Evolutionary conservation across 495 filamentous ascomycete genomes (phyloP), one percentile per base, ranked within the genome.

Genomic region (Massariosphaeria phaeospora): DNA sequence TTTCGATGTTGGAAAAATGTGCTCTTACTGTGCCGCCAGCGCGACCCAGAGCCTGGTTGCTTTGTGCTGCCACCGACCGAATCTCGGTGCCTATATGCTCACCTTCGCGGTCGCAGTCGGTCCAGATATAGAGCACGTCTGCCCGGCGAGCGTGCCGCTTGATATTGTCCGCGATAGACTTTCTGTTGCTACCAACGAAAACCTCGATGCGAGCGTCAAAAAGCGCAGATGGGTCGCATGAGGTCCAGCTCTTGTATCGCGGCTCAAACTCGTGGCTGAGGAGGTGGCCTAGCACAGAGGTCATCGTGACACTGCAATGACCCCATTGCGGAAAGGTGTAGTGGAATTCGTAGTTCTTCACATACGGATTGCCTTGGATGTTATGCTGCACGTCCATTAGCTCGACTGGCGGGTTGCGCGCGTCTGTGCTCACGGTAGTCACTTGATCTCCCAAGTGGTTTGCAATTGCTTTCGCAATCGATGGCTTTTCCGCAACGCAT

Each of bases 51-150:
- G 74, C 72, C 21, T 73, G 61, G 63, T 96, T 96, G 20, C 80
- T 82, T 64, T 78, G 77, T 49, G 72, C 73, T 15, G 93, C 91
- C 26, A 89, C 81, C 52, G 84, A 78, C 35, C 88, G 81, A 47
- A 97, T 88, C 65, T 96, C 93, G 17, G 84, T 72, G 1, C 91
- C 91, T 57, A 97, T 97, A 63, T 96, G 84, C 69, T 97, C 91
- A 12, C 91, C 91, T 76, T 97, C 91, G 43, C 90, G 82, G 75
- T 97, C 91, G 71, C 91, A 96, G 76, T 97, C 91, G 1, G 91
- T 97, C 91, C 91, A 97, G 62, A 97, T 95, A 68, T 89, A 91
- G 13, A 97, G 75, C 15, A 79, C 81, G 62, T 75, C 77, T 48
- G 80, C 73, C 59, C 78, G 76, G 36, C 78, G 79, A n/a, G 93